Base-by-base conservation (phyloP, 768 basidiomycete species). In the Boletus rufocinnamomeus region DNA sequence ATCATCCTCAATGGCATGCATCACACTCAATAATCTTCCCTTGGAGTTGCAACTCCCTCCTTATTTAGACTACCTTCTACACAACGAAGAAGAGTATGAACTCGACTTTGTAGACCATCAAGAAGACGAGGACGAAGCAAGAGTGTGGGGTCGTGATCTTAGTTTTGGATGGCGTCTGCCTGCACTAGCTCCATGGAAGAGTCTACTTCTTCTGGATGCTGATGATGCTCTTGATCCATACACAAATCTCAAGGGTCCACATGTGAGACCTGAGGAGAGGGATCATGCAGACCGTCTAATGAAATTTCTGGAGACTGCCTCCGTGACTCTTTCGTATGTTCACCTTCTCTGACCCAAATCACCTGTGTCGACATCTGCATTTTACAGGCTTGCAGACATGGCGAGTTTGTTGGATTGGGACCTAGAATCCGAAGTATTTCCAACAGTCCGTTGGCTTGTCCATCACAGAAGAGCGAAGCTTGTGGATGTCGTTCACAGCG, bases 381-480 rank as follows among this genome's bases (percentile, higher is more conserved):
- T 50, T 27, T 48, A 28, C 61, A 92, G 90, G 46, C 77, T 95
- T 35, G 84, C 84, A 16, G 91, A 93, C 63, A 86, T 94, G 80
- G 88, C 88, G 3, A 86, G 80, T 67, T 69, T 91, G 37, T 75
- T 95, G 41, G 91, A 93, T 57, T 92, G 92, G 85, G 87, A 94
- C 62, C 75, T 93, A 8, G 86, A 93, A 63, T 77, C 83, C 0
- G 92, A 96, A 65, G 81, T 96, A 1, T 91, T 90, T 67, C 91
- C 94, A 1, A 85, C 91, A n/a, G 95, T 96, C 10, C 84, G 93
- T 19, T 94, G 94, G 84, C 80, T 99, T 32, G 90, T 98, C 32
- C 87, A 92, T 58, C 94, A 95, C 73, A 82, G 92, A 53, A 83
- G 92, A 66, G 96, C 93, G 6, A 93, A 93, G 64, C 78, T 98